Base-by-base conservation (phyloP, 2,329 filamentous ascomycete genomes). In the Metarhizium brunneum region DNA sequence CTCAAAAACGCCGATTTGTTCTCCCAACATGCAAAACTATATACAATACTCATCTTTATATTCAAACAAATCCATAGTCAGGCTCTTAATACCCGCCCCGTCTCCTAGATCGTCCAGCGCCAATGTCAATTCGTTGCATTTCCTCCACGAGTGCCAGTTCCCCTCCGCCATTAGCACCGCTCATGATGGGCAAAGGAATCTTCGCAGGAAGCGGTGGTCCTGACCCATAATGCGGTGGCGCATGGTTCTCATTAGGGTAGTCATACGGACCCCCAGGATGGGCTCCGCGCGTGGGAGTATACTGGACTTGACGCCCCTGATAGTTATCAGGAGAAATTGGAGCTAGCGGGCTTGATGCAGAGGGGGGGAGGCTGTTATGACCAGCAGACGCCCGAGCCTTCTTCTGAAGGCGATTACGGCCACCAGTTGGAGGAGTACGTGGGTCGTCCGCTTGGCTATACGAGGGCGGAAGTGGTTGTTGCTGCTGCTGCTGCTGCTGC, bases 171-270 rank as follows among this genome's bases (percentile, higher is more conserved):
- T 71, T 70, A 5, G 68, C 70, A 36, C 72, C 75, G 59, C 73
- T 78, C 72, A 75, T 78, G n/a, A 69, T 54, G 30, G 66, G 65
- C 25, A 87, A 68, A 1, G 86, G 85, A 8, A 89, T 73, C 70
- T 90, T 90, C n/a, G 85, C 84, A 3, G 87, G 86, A 51, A 88
- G 78, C 0, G 84, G 82, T 13, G 86, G 86, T 0, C 67, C 70
- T 14, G 64, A 64, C 2, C 65, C 68, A 50, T 74, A 72, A 20
- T 71, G 25, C 3, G n/a, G 61, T 1, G 74, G 73, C 2, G 71
- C 71, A 50, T 79, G 70, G 59, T 82, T 83, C 62, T 83, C 80
- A 55, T 67, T 75, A n/a, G 72, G 67, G 51, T 76, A 78, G 54
- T 83, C 80, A 65, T 77, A 82, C 0, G 78, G 79, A 56, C 73